Evolutionary conservation across 371 early-diverging fungal species (phyloP), one percentile per base, ranked within the genome.

Genomic region (Cladochytrium tenue): DNA sequence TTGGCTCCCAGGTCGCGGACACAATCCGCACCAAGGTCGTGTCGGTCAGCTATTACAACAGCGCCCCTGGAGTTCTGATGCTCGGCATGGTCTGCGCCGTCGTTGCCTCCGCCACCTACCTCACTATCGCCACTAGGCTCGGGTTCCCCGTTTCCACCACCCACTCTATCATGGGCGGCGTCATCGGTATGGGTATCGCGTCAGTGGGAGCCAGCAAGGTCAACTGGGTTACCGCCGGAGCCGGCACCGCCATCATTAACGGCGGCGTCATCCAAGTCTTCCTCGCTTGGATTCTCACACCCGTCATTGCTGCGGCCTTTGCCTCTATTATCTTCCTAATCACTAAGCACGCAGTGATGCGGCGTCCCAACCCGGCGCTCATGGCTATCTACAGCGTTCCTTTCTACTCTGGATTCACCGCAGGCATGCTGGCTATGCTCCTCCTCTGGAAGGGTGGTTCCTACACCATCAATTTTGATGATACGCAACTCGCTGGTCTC

Each of bases 71-170:
- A 57, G 63, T 91, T 53, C 79, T 93, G 28, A 92, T 93, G 93
- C 60, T 89, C 67, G 89, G 84, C 28, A 93, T 94, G 90, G 79
- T 89, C 34, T 92, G 92, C 62, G 91, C 94, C 32, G 72, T 94
- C n/a, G 60, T 87, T 28, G 91, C 91, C 43, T 89, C 91, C 15
- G 85, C 92, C 31, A 69, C 78, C 15, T 93, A 92, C 93, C 89
- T 91, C 23, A 70, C 92, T 28, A 75, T 84, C 67, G 91, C 93
- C 10, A 77, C 82, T 36, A 70, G 67, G 35, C 53, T 70, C 23
- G 86, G 88, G 1, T 63, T 70, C 58, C 88, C 87, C 33, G 86
- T 87, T 30, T 82, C 83, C 56, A 85, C 86, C 36, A 86, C 88
- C 2, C 88, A 88, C 72, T 86, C 92, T 35, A 90, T 95, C 63